Evolutionary conservation across 257 asterid genomes (phyloP), one percentile per base, ranked within the genome.

Genomic region (Solanum bukasovii): DNA sequence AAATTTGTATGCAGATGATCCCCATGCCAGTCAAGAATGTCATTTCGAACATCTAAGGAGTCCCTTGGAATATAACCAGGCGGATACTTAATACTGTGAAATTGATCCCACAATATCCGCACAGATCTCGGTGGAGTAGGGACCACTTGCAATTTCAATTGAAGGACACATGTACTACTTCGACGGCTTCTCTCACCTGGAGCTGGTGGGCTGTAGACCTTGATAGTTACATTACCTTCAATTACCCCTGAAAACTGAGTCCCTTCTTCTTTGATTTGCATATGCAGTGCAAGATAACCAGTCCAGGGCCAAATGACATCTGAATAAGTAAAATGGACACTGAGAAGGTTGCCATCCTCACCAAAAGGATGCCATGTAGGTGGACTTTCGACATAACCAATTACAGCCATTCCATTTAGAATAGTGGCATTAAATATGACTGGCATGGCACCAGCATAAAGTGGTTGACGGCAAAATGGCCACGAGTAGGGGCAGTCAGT

Each of bases 301-400:
- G 99, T 96, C 99, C 99, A 97, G 42, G 99, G 99, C 99, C 99
- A 97, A 90, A 96, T 94, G 88, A 97, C 94, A 83, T 95, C 95
- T 25, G 99, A 95, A 91, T 96, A 94, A 74, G 98, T 94, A 86
- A 97, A 97, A 83, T 92, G 98, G 88, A 97, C 90, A 91, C 94
- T 94, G 83, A 97, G 96, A 91, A 97, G 95, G 92, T 97, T 94
- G 85, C 98, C 99, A 91, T 93, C 97, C 91, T 94, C 98, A 63
- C 90, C 88, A 20, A 90, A 93, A 85, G 99, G 98, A 93, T 93
- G 93, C 99, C 99, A 97, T 71, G 93, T 84, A 7, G 99, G 99
- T 37, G 98, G 97, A 86, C 93, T 92, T 92, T 94, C 98, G 70
- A 96, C 92, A 82, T 93, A 94, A 90, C 99, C 99, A 84, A 92